Evolutionary conservation across 1,139 yeast genomes (phyloP), one percentile per base, ranked within the genome.

Genomic region (Candida sp.): DNA sequence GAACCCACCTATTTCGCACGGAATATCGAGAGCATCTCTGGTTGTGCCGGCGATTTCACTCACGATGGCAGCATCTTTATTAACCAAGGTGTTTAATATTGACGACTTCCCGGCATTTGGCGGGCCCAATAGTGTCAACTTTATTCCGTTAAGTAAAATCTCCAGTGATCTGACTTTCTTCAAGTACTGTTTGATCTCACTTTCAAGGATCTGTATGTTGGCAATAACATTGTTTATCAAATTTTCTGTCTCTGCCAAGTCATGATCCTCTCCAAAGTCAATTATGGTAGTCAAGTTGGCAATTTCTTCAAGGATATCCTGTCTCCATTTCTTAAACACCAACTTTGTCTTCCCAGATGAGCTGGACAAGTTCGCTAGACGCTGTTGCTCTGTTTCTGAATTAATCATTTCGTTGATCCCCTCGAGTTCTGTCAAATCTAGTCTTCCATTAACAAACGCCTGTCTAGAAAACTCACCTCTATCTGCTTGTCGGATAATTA

Each of bases 81-180:
- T 81, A 0, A 94, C 91, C 11, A 94, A 69, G 9, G 71, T 63
- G 61, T 96, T 94, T 46, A 94, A 69, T 11, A 94, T 70, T 0
- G 97, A 90, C 2, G 98, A 92, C 65, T 94, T 94, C 0, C 99
- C 99, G 0, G 97, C 98, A 67, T 94, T 94, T 1, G 99, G 98
- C 4, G 97, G 96, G 0, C 99, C 99, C 23, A 93, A 59, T 23
- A 94, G 71, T 0, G 88, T 85, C 40, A 93, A 63, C 54, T 83
- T 84, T 41, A 94, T 84, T 1, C 99, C 99, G 27, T 80, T 77
- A 44, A 87, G 67, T 22, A 94, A 69, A 1, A 93, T 72, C 56
- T 86, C 89, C 0, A 96, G 83, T 47, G 85, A 71, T 42, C 77
- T 72, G 4, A 86, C 83, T 54, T 76, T 82, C 1, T 66, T 57